Conservation (phyloP, 768 basidiomycete genomes). For the Glaciozyma martinii region DNA sequence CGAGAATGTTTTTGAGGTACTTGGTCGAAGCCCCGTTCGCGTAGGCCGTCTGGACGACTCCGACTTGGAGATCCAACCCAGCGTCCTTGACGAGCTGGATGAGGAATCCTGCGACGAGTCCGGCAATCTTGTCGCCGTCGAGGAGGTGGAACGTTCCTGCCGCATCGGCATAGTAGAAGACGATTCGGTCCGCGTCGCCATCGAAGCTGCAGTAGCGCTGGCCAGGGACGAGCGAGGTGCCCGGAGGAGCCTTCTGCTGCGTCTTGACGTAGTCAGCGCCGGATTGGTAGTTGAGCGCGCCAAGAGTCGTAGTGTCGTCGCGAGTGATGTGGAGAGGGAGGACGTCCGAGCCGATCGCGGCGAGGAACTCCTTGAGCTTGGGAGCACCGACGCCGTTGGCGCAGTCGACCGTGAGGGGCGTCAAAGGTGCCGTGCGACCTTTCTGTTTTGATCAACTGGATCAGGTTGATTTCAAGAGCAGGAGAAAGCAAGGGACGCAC, state of each 20-base stretch:
- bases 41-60: slow-evolving; percentile 96
- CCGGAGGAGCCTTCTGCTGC: slow-evolving; percentile 72
- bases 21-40: slow-evolving; percentile 95
- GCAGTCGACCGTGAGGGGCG: slow-evolving; percentile 70
- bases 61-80: slow-evolving; percentile 77
- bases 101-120: slow-evolving; percentile 84
- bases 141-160: slow-evolving; percentile 74
- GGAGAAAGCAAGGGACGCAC: slow-evolving; percentile 46
- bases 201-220: slow-evolving; percentile 81
- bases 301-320: slow-evolving; percentile 54
- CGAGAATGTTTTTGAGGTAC: slow-evolving; percentile 67
- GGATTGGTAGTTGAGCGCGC: slow-evolving; percentile 73
- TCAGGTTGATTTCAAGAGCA: not conserved
- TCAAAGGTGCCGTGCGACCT: slow-evolving; percentile 44
- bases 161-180: slow-evolving; percentile 80
- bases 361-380: slow-evolving; percentile 53
- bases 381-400: slow-evolving; percentile 94
- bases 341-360: slow-evolving; percentile 23
- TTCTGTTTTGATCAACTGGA: not conserved
- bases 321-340: slow-evolving; percentile 64
- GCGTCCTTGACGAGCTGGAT: slow-evolving; percentile 78
- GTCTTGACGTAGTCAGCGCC: slow-evolving; percentile 98
- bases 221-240: slow-evolving; percentile 48
- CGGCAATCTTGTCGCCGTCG: slow-evolving; percentile 97
- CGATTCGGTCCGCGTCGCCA: slow-evolving; percentile 93